A percentile compares a stretch with the other conserved stretches of the same genome.
phyloP scores from a whole-genome alignment of 495 filamentous ascomycete genomes.

The Podospora conica region DNA sequence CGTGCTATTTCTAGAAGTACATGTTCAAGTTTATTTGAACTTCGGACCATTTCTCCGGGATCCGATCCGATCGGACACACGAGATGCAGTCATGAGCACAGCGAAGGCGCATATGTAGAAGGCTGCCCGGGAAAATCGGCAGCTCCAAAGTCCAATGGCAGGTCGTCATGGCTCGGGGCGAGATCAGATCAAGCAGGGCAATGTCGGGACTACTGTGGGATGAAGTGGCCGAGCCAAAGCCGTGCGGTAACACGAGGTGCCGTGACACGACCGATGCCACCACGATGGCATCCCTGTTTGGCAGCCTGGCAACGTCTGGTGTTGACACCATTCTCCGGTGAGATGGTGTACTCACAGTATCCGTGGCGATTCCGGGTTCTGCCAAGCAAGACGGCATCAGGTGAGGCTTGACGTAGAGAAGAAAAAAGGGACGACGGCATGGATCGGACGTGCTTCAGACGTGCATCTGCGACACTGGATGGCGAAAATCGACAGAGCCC shows the following conservation, averaged over 20 bases:
- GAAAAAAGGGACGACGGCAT: constrained; percentile 1
- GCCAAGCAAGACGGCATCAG: neutral
- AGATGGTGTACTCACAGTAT: neutral
- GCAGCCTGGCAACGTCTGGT: neutral
- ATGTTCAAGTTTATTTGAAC: neutral
- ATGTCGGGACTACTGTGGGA: neutral
- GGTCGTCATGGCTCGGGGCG: neutral
- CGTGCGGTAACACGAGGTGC: neutral
- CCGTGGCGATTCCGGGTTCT: neutral
- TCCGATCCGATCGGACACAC: neutral
- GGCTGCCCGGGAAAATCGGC: neutral
- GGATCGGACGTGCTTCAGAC: constrained; percentile 12
- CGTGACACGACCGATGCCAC: neutral
- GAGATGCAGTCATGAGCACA: neutral
- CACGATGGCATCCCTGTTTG: neutral
- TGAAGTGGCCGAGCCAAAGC: neutral
- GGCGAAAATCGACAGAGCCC: neutral
- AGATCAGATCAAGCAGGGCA: constrained; percentile 9
- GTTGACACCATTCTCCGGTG: neutral
- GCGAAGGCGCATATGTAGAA: constrained; percentile 12
- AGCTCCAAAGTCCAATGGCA: neutral
- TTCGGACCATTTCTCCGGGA: constrained; percentile 4
- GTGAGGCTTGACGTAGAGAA: constrained; percentile 5
- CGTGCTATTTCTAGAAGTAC: neutral
- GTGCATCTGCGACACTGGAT: constrained; percentile 2